Conservation (phyloP, 495 filamentous ascomycete species). For the Aspergillus ellipticus region DNA sequence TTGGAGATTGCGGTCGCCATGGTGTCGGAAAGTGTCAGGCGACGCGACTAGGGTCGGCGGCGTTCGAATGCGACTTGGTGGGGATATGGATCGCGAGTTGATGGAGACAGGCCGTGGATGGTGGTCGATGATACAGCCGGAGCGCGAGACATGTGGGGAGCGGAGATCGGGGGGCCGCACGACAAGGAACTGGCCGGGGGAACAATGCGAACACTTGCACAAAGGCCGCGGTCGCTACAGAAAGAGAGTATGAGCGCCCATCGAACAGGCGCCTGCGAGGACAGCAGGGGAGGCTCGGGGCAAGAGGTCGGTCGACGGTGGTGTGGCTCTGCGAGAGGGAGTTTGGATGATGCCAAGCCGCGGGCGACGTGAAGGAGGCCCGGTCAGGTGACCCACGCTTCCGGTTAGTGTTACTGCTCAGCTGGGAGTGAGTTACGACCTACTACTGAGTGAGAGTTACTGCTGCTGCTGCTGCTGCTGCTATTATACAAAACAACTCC, state of each 20-base stretch:
- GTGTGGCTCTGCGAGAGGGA: conserved; percentile 29
- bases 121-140: conserved; percentile 41
- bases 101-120: conserved; percentile 32
- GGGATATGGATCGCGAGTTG: conserved; percentile 23
- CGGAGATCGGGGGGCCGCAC: conserved; percentile 34
- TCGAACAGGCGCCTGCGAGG: conserved; percentile 21
- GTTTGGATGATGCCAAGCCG: conserved; percentile 42
- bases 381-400: conserved; percentile 34
- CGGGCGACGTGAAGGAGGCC: conserved; percentile 31
- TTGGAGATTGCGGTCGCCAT: conserved; percentile 56
- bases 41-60: conserved; percentile 17
- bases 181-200: conserved; percentile 29
- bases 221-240: conserved; percentile 20
- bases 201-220: conserved; percentile 22
- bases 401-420: conserved; percentile 16
- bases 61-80: conserved; percentile 26
- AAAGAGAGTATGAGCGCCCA: conserved; percentile 25
- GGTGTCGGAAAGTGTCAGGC: conserved; percentile 20
- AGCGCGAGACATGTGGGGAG: conserved; percentile 52
- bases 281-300: conserved; percentile 21
- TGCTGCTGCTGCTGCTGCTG: too few species aligned
- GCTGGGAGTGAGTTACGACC: not conserved
- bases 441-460: not conserved
- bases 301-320: conserved; percentile 14
- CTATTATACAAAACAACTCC: too few species aligned